These are phyloP conservation scores for Camellia japonica DNA, from an alignment of 148 eudicot genomes.

Conservation along the genomic window DNA sequence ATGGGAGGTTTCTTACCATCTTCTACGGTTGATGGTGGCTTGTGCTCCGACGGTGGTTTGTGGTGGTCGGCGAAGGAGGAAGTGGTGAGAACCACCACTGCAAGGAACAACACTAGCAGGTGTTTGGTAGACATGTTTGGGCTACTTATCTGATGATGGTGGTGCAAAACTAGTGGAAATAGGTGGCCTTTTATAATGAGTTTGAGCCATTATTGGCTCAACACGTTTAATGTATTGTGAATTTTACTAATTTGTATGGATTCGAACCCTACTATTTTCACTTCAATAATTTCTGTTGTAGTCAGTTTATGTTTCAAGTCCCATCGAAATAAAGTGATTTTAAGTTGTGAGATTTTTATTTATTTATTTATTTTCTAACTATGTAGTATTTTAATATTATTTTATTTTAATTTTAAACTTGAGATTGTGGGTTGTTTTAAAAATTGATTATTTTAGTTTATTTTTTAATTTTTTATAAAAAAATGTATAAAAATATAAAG, in stretches of 20 bases:
- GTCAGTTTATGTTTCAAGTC: too few species aligned
- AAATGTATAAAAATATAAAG: too few species aligned
- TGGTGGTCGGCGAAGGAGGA: constrained; percentile 12
- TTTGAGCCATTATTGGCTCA: neutral
- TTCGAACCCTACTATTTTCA: too few species aligned
- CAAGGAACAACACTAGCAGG: constrained; percentile 8
- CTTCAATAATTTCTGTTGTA: too few species aligned
- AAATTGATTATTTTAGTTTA: too few species aligned
- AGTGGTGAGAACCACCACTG: constrained; percentile 10
- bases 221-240: neutral
- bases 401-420: too few species aligned
- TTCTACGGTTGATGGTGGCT: neutral
- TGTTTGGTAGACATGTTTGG: constrained; percentile 7
- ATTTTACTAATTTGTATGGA: neutral
- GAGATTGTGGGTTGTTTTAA: too few species aligned
- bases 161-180: constrained; percentile 1
- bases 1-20: neutral
- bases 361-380: too few species aligned
- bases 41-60: neutral
- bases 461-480: too few species aligned
- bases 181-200: neutral
- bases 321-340: too few species aligned
- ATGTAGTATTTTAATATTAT: too few species aligned
- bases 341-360: too few species aligned
- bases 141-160: neutral